A percentile compares a stretch with the other conserved stretches of the same genome.
These are phyloP conservation scores for Neurospora sp. DNA, from an alignment of 495 filamentous ascomycete species.

Conservation along the genomic window DNA sequence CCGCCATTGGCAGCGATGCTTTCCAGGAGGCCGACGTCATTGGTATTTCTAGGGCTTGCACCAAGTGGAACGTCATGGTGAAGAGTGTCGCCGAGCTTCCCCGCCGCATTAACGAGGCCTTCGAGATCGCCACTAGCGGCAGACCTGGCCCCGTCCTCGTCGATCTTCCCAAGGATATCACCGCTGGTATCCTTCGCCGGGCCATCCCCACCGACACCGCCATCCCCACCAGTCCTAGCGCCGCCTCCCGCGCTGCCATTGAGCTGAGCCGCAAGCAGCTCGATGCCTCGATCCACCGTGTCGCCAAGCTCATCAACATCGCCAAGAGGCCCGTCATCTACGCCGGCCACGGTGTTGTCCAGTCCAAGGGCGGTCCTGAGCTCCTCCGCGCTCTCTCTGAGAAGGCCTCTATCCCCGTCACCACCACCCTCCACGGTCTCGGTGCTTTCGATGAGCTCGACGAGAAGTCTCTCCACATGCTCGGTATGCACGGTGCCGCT, in stretches of 20 bases:
- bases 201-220: conserved; percentile 60
- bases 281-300: conserved; percentile 48
- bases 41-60: conserved; percentile 68
- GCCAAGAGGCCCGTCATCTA: conserved; percentile 72
- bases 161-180: conserved; percentile 72
- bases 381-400: conserved; percentile 60
- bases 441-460: conserved; percentile 71
- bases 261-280: conserved; percentile 50
- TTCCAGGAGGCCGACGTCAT: conserved; percentile 75
- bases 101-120: conserved; percentile 74
- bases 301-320: conserved; percentile 58
- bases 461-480: conserved; percentile 69
- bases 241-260: conserved; percentile 56
- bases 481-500: conserved; percentile 73
- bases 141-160: conserved; percentile 72
- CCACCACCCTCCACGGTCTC: conserved; percentile 68
- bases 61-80: conserved; percentile 82
- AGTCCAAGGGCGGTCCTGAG: conserved; percentile 52
- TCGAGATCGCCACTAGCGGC: conserved; percentile 70
- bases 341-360: conserved; percentile 61
- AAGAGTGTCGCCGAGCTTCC: conserved; percentile 70
- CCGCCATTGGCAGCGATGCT: conserved; percentile 66
- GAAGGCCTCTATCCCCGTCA: conserved; percentile 65
- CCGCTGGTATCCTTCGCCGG: conserved; percentile 51
- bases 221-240: conserved; percentile 57